These are phyloP conservation scores for Vigna mungo DNA, from an alignment of 306 rosid species.

Conservation along the genomic window DNA sequence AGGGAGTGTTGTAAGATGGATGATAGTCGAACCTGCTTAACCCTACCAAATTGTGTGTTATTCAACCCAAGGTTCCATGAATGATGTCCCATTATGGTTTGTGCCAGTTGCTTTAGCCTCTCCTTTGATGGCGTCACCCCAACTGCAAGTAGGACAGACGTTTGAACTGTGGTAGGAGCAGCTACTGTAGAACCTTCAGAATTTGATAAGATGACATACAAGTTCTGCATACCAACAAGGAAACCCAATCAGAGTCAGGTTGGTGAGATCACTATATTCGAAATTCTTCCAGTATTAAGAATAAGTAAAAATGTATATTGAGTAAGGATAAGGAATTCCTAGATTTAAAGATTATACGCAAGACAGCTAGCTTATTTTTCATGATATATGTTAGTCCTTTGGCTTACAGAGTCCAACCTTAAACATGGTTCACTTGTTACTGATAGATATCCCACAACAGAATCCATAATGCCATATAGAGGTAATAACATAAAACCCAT, in stretches of 20 bases:
- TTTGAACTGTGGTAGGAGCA: constrained; percentile 76
- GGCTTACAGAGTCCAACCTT: background rate
- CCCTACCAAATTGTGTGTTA: constrained; percentile 78
- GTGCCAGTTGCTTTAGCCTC: constrained; percentile 84
- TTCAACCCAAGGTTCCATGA: constrained; percentile 82
- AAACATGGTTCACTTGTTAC: constrained; percentile 13
- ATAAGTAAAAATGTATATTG: background rate
- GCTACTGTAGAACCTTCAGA: constrained; percentile 70
- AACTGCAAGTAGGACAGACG: constrained; percentile 67
- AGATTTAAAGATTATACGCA: background rate
- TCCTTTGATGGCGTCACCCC: constrained; percentile 69
- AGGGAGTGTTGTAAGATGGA: constrained; percentile 69
- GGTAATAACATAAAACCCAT: background rate
- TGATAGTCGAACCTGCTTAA: constrained; percentile 86
- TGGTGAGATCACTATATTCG: constrained; percentile 13
- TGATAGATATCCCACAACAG: background rate
- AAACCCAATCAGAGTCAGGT: constrained; percentile 45
- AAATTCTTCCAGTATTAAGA: constrained; percentile 11
- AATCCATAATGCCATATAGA: constrained; percentile 6
- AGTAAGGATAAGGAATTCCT: background rate
- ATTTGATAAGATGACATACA: constrained; percentile 68
- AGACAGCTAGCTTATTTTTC: background rate
- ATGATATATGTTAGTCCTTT: constrained; percentile 5
- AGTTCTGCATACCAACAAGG: constrained; percentile 63
- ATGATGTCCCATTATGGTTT: constrained; percentile 74